Base-by-base conservation (phyloP, 139 green algal genomes). In the Chlamydomonas sphaeroides region DNA sequence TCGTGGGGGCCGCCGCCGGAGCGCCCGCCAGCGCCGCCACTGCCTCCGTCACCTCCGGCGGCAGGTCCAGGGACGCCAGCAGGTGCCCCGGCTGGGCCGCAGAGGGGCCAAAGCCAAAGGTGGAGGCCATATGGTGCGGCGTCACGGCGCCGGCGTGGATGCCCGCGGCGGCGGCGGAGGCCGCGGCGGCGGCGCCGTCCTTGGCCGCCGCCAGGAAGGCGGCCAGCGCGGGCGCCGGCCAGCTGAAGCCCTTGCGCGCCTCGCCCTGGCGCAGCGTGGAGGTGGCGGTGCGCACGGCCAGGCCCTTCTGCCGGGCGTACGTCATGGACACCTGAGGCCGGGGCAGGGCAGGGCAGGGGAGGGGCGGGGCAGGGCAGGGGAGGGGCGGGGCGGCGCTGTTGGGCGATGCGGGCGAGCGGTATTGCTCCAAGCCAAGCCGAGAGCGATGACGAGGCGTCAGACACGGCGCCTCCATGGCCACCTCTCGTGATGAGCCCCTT, bases 271-370 rank as follows among this genome's bases (percentile, higher is more conserved):
- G 38, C 35, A 5, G 48, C 14, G 26, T 62, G 53, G 57, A 67
- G 36, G 57, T 80, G 18, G 53, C 48, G 36, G 72, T 80, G 18
- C 71, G 59, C 30, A 80, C n/a, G 33, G 59, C 33, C 5, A 80
- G 59, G 41, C 74, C 74, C 0, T 59, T 38, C n/a, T 45, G 49
- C 39, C 28, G 15, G 30, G 53, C 30, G 14, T 70, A 30, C 38
- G 73, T 80, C 73, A 80, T 80, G 57, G 73, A 70, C 26, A 80
- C 39, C 73, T 80, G 73, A 1, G 57, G 3, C 1, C 5, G 49
- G 10, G 30, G 33, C 17, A 42, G n/a, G 49, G 70, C 30, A 65
- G 48, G 28, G 28, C 57, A 5, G 21, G 7, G 53, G 21, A n/a
- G 11, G 4, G 20, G 4, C 15, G 53, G 18, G 53, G 3, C 17